These are phyloP conservation scores for Aspergillus baeticus DNA, from an alignment of 495 filamentous ascomycete species.

Conservation along the genomic window DNA sequence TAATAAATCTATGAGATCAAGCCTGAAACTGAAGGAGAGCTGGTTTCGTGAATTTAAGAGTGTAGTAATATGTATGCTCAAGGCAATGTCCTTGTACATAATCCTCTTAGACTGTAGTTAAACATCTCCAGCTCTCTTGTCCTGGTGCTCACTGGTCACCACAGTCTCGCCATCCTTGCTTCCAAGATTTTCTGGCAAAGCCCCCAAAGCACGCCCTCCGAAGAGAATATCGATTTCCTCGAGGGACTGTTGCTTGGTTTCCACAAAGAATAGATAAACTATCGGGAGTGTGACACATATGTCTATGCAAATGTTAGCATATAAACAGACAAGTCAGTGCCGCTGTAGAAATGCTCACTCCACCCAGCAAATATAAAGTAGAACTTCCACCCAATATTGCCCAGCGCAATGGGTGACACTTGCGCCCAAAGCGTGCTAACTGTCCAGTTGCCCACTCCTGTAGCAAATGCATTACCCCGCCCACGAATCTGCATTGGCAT, in stretches of 20 bases:
- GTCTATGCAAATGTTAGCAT: slow-evolving; percentile 21
- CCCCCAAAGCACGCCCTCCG: slow-evolving; percentile 45
- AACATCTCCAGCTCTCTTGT: slow-evolving; percentile 1
- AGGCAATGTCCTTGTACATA: too few species aligned
- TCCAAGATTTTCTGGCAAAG: slow-evolving; percentile 36
- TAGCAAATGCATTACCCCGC: slow-evolving; percentile 47
- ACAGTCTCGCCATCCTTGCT: slow-evolving; percentile 18
- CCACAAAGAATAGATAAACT: slow-evolving; percentile 54
- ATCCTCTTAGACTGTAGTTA: background rate
- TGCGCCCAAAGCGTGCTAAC: slow-evolving; percentile 51
- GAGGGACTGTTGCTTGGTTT: slow-evolving; percentile 54
- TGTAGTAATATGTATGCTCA: too few species aligned
- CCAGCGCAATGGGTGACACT: slow-evolving; percentile 47
- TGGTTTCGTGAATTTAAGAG: too few species aligned
- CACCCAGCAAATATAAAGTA: slow-evolving; percentile 47
- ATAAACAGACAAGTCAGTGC: background rate
- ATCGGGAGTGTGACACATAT: slow-evolving; percentile 32
- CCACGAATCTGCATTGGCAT: slow-evolving; percentile 53
- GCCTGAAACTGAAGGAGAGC: too few species aligned
- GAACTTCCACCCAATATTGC: slow-evolving; percentile 42
- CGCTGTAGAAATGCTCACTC: slow-evolving; percentile 22
- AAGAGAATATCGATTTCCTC: slow-evolving; percentile 60
- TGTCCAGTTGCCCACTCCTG: slow-evolving; percentile 49
- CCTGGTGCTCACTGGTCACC: slow-evolving; percentile 16
- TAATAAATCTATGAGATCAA: too few species aligned